phyloP scores from a whole-genome alignment of 2,329 filamentous ascomycete species.

The Xylogone sp. region DNA sequence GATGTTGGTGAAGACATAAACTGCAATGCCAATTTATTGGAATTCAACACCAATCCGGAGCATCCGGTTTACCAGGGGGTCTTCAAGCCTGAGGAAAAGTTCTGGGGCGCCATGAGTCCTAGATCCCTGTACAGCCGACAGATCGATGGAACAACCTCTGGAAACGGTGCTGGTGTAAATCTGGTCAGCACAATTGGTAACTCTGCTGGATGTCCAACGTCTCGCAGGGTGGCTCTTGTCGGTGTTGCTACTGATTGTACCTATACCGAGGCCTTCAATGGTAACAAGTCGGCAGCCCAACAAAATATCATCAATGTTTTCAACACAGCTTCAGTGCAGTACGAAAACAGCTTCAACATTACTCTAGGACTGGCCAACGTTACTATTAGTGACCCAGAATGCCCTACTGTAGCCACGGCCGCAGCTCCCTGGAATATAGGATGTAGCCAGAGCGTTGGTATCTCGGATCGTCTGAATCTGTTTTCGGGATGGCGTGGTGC shows the following conservation, averaged over 20 bases:
- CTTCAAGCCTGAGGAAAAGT: conserved; percentile 43
- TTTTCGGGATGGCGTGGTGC: conserved; percentile 88
- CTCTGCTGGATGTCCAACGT: conserved; percentile 78
- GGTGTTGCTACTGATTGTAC: conserved; percentile 92
- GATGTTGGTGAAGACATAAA: conserved; percentile 31
- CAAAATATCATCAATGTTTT: conserved; percentile 78
- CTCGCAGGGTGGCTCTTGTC: conserved; percentile 86
- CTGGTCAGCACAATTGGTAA: conserved; percentile 75
- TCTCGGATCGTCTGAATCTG: conserved; percentile 75
- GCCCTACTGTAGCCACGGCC: conserved; percentile 63
- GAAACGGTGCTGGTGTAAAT: conserved; percentile 78
- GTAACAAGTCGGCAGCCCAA: conserved; percentile 58
- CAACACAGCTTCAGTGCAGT: conserved; percentile 82
- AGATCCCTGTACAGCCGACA: conserved; percentile 69
- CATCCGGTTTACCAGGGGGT: conserved; percentile 59
- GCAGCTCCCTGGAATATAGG: conserved; percentile 79
- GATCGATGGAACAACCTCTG: conserved; percentile 64
- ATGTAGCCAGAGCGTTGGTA: conserved; percentile 60
- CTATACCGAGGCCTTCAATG: conserved; percentile 68
- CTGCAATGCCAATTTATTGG: conserved; percentile 72
- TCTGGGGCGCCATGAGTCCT: conserved; percentile 59
- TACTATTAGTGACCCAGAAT: conserved; percentile 70
- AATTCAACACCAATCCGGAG: conserved; percentile 72
- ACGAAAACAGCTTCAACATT: conserved; percentile 91
- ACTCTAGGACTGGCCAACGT: conserved; percentile 86